Evolutionary conservation across 2,329 filamentous ascomycete genomes (phyloP), one percentile per base, ranked within the genome.

Genomic region (Chaetomium sp.): DNA sequence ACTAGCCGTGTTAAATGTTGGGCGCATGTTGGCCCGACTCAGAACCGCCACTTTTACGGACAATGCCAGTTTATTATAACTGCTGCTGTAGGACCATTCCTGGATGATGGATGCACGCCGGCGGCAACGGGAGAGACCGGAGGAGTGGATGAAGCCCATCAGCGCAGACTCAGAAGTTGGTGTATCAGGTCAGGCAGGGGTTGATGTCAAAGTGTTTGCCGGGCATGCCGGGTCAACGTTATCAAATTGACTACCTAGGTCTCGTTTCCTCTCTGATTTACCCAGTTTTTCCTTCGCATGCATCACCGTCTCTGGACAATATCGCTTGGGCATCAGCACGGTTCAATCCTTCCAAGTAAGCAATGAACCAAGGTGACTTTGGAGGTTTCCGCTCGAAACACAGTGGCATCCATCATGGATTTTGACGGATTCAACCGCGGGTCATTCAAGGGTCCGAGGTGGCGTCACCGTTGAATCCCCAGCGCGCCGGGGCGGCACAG

Each of bases 141-240:
- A 35, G n/a, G 45, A 59, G 2, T 50, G 47, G 45, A 35, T 60
- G 57, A 51, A 4, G 29, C 21, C 31, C 12, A 42, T 60, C 29
- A 60, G 29, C 21, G 57, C 47, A 2, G 57, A 51, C n/a, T n/a
- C n/a, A n/a, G 31, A 60, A 51, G 57, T n/a, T 53, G 57, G 57
- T 38, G 45, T 60, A 59, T 31, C 42, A 29, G 10, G 9, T 59
- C 42, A 49, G 42, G 19, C 42, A 49, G 42, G 19, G 42, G 29
- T 33, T 35, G 27, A 31, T 19, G n/a, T 16, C n/a, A 29, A 19
- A n/a, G 16, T 25, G 7, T 8, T 35, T 6, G 27, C 27, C 27
- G 27, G 27, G 27, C 3, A 6, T 29, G 12, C 13, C 16, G 35
- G 35, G 35, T 13, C 5, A 5, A 42, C 38, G 7, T 42, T 42